These are phyloP conservation scores for Solanum clarkiae DNA, from an alignment of 257 asterid species.

Conservation along the genomic window DNA sequence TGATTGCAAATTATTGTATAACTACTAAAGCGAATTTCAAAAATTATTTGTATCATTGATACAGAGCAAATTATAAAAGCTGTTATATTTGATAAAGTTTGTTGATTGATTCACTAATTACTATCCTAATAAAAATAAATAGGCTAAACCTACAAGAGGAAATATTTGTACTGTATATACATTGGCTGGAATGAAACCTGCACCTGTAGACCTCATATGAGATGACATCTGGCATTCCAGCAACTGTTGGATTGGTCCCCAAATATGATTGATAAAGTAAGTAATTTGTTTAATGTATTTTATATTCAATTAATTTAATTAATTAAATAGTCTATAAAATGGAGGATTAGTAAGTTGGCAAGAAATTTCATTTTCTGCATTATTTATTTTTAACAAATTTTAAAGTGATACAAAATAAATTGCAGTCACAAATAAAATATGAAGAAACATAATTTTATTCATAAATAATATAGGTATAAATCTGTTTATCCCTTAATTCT, in stretches of 20 bases:
- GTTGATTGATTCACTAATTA: not conserved
- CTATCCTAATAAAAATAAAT: not conserved
- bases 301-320: not conserved
- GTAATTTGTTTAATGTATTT: not conserved
- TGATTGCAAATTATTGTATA: not conserved
- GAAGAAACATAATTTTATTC: too few species aligned
- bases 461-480: too few species aligned
- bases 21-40: too few species aligned
- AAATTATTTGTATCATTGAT: too few species aligned
- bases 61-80: not conserved
- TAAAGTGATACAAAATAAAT: too few species aligned
- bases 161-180: constrained; percentile 3
- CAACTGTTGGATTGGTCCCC: too few species aligned
- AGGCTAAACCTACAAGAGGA: not conserved
- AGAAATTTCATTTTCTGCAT: not conserved
- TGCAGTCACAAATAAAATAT: too few species aligned
- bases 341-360: not conserved
- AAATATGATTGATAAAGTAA: not conserved
- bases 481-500: too few species aligned
- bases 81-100: not conserved
- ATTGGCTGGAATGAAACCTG: constrained; percentile 16
- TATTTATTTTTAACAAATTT: not conserved
- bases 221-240: not conserved
- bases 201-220: not conserved
- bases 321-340: too few species aligned